phyloP scores from a whole-genome alignment of 176 grass and related monocot genomes.

The Musa acuminata region DNA sequence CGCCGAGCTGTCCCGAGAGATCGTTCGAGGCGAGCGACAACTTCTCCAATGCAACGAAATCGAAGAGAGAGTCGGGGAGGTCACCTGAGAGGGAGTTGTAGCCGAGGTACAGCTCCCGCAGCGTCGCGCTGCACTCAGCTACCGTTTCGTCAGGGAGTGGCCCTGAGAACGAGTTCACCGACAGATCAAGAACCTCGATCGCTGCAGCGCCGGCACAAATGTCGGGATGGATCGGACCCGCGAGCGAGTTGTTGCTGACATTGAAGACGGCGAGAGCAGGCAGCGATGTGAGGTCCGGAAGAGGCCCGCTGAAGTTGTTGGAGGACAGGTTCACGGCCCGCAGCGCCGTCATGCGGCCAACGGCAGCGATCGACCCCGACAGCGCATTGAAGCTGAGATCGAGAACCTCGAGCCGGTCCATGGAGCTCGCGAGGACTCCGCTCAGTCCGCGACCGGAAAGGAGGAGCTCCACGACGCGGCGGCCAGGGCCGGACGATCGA shows the following conservation, averaged over 20 bases:
- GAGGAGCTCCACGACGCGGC: conserved; percentile 32
- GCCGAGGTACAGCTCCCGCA: conserved; percentile 43
- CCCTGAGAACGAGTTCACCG: conserved; percentile 49
- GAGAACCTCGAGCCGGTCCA: conserved; percentile 29
- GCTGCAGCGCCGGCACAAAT: conserved; percentile 38
- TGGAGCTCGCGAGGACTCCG: conserved; percentile 1
- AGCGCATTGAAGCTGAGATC: conserved; percentile 75
- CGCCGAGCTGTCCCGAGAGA: conserved; percentile 39
- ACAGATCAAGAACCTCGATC: conserved; percentile 55
- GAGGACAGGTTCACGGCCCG: conserved; percentile 53
- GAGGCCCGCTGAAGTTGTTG: conserved; percentile 49
- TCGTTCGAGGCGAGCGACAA: conserved; percentile 59
- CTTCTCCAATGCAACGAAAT: conserved; percentile 33
- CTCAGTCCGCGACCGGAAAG: conserved; percentile 26
- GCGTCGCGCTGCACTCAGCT: conserved; percentile 36
- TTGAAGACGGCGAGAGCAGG: conserved; percentile 38
- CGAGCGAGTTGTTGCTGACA: conserved; percentile 79
- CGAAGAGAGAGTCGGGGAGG: conserved; percentile 51
- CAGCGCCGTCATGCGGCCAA: conserved; percentile 21
- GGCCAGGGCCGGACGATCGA: background rate
- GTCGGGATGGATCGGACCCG: conserved; percentile 39
- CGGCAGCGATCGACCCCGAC: conserved; percentile 23
- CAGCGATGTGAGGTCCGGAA: conserved; percentile 32
- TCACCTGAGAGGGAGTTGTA: conserved; percentile 53
- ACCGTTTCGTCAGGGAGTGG: conserved; percentile 26